Base-by-base conservation (phyloP, 2,329 filamentous ascomycete genomes). In the Pseudocercospora musae region DNA sequence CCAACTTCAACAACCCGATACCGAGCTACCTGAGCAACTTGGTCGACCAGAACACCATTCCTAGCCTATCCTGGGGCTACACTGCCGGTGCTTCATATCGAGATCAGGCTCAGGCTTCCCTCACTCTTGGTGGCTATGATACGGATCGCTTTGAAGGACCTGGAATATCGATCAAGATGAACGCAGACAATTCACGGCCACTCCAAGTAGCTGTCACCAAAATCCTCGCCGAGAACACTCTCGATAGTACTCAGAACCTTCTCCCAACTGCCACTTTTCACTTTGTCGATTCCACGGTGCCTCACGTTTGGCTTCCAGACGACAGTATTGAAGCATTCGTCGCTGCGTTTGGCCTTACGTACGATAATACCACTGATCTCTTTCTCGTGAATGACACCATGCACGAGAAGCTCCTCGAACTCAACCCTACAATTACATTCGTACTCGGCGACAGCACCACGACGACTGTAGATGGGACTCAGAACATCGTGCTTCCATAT, bases 1-100 rank as follows among this genome's bases (percentile, higher is more conserved):
- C 75, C 9, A 31, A 58, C 18, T 73, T 72, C 64, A 74, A 73
- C 52, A 66, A 72, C 33, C 72, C 73, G 0, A 65, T 73, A 15
- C 49, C 57, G 65, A 73, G 70, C 49, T 69, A 76, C 21, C 59
- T 78, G 62, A 60, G 54, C 21, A 71, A 64, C 53, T 83, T 89
- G 42, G 82, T 86, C 69, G 74, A 80, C 3, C 79, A 81, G 59
- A 83, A 83, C n/a, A 78, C 76, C 60, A 88, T 91, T 55, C 87
- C 88, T 1, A 91, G 89, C 72, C 81, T 89, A 64, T 89, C 86
- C 52, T 92, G 89, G 72, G 88, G 87, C 59, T 92, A 87, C 73
- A 91, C 89, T 3, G 88, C 89, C 44, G 89, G 89, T 15, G 87
- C 87, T 21, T 82, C 83, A 65, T 91, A 91, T 71, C 82, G 87